These are phyloP conservation scores for Komagataella populi DNA, from an alignment of 805 yeast genomes.

Conservation along the genomic window DNA sequence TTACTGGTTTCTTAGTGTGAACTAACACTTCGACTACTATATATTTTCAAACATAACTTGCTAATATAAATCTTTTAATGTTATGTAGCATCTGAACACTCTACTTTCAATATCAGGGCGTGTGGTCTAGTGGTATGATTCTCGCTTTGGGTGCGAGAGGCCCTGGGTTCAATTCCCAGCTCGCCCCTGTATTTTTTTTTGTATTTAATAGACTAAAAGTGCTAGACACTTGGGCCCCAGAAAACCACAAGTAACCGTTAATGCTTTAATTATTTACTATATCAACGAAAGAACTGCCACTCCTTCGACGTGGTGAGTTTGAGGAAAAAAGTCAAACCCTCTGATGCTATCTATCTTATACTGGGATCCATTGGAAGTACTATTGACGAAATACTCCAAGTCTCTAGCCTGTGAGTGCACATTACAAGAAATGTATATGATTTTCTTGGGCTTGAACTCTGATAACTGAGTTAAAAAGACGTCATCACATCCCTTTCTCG, in stretches of 20 bases:
- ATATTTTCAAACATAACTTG: not conserved
- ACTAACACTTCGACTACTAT: too few relatives aligned
- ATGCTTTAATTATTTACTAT: not conserved
- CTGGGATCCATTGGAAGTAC: constrained; percentile 44
- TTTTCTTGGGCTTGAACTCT: constrained; percentile 68
- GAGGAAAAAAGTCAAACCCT: constrained; percentile 81
- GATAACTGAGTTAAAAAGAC: constrained; percentile 77
- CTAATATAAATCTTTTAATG: not conserved
- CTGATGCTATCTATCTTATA: constrained; percentile 72
- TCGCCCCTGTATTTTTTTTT: constrained; percentile 16
- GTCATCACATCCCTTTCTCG: constrained; percentile 93
- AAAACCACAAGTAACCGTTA: not conserved
- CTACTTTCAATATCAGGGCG: constrained; percentile 1
- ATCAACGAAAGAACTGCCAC: constrained; percentile 26
- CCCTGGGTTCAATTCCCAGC: constrained; percentile 42
- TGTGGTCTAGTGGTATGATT: constrained; percentile 43
- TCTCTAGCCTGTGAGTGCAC: constrained; percentile 98
- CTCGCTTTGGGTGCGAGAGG: constrained; percentile 46
- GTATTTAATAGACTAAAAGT: not conserved
- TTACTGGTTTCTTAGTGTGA: not conserved
- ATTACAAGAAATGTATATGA: constrained; percentile 94
- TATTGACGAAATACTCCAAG: constrained; percentile 63
- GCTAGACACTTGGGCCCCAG: not conserved
- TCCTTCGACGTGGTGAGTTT: constrained; percentile 10
- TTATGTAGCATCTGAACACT: not conserved